phyloP scores from a whole-genome alignment of 2,329 filamentous ascomycete genomes.

The Alternaria angustiovoidea region DNA sequence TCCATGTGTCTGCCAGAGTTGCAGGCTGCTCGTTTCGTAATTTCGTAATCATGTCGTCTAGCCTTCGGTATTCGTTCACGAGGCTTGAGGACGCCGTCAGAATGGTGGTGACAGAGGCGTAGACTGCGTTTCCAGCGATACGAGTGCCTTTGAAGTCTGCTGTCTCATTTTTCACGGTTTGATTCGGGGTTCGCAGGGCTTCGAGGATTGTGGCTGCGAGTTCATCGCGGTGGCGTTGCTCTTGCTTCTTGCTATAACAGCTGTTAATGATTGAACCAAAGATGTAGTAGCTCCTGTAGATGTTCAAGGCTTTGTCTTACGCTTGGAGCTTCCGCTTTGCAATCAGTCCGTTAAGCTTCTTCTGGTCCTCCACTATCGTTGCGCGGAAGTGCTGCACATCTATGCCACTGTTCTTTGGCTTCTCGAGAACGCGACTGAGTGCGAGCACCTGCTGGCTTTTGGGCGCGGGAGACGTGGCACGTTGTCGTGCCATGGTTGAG shows the following conservation, averaged over 20 bases:
- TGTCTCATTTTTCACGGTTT: not conserved
- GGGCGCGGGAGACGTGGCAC: conserved; percentile 13
- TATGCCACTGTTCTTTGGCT: conserved; percentile 28
- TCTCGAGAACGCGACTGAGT: conserved; percentile 27
- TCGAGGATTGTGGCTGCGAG: conserved; percentile 27
- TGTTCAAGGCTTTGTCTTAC: conserved; percentile 21
- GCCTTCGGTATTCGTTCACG: conserved; percentile 32
- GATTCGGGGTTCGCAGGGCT: conserved; percentile 28
- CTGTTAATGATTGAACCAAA: not conserved
- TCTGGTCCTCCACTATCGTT: conserved; percentile 28
- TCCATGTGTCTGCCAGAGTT: conserved; percentile 30
- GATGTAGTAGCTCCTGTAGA: not conserved
- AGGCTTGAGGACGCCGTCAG: conserved; percentile 29
- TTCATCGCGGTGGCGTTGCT: conserved; percentile 30
- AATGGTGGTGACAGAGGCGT: conserved; percentile 20
- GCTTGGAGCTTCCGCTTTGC: conserved; percentile 28
- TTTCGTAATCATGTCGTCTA: conserved; percentile 32
- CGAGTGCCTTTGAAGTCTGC: conserved; percentile 22
- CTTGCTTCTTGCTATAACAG: conserved; percentile 25
- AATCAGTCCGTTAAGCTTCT: conserved; percentile 25
- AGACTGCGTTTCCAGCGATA: conserved; percentile 26
- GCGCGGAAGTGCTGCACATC: conserved; percentile 32
- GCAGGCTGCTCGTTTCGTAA: conserved; percentile 26
- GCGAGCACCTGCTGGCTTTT: conserved; percentile 41
- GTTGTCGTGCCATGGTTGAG: conserved; percentile 28